Conservation (phyloP, 768 basidiomycete species). For the Auricularia cornea region DNA sequence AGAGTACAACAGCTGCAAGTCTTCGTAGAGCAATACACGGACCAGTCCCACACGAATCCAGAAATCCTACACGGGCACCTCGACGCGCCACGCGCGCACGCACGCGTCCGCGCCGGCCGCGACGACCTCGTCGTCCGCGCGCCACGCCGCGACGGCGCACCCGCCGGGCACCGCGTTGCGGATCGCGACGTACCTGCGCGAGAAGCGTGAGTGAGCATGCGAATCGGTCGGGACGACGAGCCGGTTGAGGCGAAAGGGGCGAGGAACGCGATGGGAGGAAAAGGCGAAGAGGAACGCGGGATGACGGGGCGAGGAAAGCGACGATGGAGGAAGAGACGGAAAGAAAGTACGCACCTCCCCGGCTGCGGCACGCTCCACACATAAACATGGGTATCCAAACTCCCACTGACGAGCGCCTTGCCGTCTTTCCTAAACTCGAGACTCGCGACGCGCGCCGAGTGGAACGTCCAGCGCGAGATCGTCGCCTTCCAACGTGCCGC, state of each 20-base stretch:
- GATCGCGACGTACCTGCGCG: constrained; percentile 67
- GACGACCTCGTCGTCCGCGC: constrained; percentile 41
- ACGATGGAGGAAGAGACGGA: too few relatives aligned
- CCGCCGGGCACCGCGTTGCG: constrained; percentile 85
- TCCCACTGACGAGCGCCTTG: constrained; percentile 74
- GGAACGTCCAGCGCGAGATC: constrained; percentile 78
- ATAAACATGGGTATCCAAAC: constrained; percentile 89
- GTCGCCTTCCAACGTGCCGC: constrained; percentile 36
- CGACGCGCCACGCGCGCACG: constrained; percentile 54
- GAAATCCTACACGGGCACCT: constrained; percentile 7
- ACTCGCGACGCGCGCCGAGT: constrained; percentile 72
- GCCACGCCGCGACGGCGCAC: constrained; percentile 74
- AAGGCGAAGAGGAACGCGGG: too few relatives aligned
- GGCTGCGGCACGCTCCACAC: constrained; percentile 58
- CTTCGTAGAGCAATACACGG: too few relatives aligned
- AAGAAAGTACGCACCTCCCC: constrained; percentile 22
- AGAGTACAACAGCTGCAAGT: too few relatives aligned
- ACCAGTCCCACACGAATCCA: too few relatives aligned
- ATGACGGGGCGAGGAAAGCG: too few relatives aligned
- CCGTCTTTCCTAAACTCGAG: constrained; percentile 70
- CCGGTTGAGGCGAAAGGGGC: too few relatives aligned
- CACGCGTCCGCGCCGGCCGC: constrained; percentile 78
- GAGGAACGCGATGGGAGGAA: too few relatives aligned
- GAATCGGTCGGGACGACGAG: too few relatives aligned
- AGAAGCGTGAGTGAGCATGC: constrained; percentile 16